These are phyloP conservation scores for Penicillium samsonianum DNA, from an alignment of 495 filamentous ascomycete species.

Conservation along the genomic window DNA sequence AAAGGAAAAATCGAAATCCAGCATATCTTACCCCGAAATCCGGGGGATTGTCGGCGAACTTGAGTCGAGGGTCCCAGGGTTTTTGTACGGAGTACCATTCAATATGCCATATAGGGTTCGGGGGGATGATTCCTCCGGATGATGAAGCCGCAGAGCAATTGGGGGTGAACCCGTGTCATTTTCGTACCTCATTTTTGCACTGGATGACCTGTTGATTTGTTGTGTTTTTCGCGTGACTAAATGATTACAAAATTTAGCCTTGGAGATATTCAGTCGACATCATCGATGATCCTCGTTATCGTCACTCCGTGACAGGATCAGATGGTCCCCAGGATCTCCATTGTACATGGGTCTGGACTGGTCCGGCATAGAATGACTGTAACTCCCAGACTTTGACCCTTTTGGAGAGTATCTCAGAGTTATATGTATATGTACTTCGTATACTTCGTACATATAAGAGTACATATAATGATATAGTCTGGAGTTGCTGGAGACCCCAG, in stretches of 20 bases:
- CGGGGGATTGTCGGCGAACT: slow-evolving; percentile 18
- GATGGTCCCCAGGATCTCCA: neutral
- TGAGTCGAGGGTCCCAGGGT: slow-evolving; percentile 6
- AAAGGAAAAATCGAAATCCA: neutral
- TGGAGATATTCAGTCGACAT: slow-evolving; percentile 26
- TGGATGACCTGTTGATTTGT: slow-evolving; percentile 23
- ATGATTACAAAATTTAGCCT: slow-evolving; percentile 24
- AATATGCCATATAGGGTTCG: neutral
- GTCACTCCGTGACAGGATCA: slow-evolving; percentile 19
- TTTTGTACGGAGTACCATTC: neutral
- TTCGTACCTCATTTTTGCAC: neutral
- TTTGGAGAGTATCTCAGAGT: neutral
- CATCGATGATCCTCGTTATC: slow-evolving; percentile 32
- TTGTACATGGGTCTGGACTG: slow-evolving; percentile 6
- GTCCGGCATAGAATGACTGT: slow-evolving; percentile 1
- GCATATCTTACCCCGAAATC: slow-evolving; percentile 3
- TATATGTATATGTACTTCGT: neutral
- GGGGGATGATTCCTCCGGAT: neutral
- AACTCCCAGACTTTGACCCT: neutral
- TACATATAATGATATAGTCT: neutral
- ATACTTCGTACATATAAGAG: neutral
- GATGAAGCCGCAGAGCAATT: slow-evolving; percentile 2
- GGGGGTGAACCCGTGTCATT: slow-evolving; percentile 16
- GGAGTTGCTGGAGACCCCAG: neutral
- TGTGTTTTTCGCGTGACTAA: slow-evolving; percentile 22